These are phyloP conservation scores for Fusarium abutilonis DNA, from an alignment of 2,329 filamentous ascomycete genomes.

Conservation along the genomic window DNA sequence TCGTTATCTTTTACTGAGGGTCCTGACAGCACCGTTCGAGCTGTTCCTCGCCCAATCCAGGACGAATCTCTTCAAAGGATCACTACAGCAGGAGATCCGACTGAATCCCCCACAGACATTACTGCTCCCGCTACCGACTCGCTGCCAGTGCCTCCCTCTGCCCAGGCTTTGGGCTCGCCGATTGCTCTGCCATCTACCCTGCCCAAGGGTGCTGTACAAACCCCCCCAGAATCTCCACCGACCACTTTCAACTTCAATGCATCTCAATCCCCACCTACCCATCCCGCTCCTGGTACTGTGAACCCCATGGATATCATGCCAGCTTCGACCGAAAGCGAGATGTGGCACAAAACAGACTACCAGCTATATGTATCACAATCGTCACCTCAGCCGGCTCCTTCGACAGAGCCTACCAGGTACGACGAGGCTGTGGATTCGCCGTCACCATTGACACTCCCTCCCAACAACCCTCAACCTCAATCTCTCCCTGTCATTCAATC, in stretches of 20 bases:
- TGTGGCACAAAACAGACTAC: constrained; percentile 52
- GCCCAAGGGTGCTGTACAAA: constrained; percentile 35
- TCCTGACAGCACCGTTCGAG: constrained; percentile 21
- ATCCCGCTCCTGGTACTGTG: constrained; percentile 58
- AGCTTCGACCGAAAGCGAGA: constrained; percentile 51
- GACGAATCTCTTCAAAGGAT: constrained; percentile 39
- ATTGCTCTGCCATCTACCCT: constrained; percentile 32
- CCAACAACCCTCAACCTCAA: constrained; percentile 33
- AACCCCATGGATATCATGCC: constrained; percentile 66
- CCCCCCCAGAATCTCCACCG: constrained; percentile 44
- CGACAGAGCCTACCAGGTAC: constrained; percentile 16
- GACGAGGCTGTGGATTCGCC: constrained; percentile 40
- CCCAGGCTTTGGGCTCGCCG: constrained; percentile 39
- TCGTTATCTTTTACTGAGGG: constrained; percentile 32
- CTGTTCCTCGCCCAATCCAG: constrained; percentile 13
- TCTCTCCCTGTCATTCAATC: constrained; percentile 45
- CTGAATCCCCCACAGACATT: constrained; percentile 49
- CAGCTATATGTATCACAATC: constrained; percentile 48
- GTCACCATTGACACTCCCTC: constrained; percentile 42
- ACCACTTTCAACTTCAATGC: constrained; percentile 37
- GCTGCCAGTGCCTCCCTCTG: constrained; percentile 23
- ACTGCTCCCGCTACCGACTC: constrained; percentile 30
- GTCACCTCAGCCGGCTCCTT: constrained; percentile 35
- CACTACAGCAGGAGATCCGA: constrained; percentile 38
- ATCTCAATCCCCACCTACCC: constrained; percentile 46